Base-by-base conservation (phyloP, 2,329 filamentous ascomycete species). In the Juglanconis oblonga region DNA sequence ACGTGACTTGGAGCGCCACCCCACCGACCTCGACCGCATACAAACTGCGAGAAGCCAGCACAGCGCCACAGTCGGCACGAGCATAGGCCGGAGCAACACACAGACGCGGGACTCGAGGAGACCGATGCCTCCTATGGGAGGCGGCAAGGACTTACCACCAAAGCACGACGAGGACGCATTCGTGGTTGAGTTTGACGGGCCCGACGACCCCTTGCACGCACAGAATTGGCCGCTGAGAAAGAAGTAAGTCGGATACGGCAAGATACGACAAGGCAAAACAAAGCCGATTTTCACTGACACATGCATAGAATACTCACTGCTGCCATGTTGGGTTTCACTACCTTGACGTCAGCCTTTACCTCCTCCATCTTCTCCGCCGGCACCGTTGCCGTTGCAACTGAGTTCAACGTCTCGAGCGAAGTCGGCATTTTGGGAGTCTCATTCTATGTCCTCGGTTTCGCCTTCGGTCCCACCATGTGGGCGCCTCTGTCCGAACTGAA, bases 171-270 rank as follows among this genome's bases (percentile, higher is more conserved):
- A 82, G 66, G 90, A 93, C 67, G 86, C 90, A 64, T 94, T 93
- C 69, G 89, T 92, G 0, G 90, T 93, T 48, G 90, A 92, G 73
- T 97, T 96, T 69, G 88, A 93, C 66, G 92, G 92, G 0, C 88
- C 86, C 1, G 82, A 92, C 64, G 92, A 97, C 68, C 92, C 92
- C 2, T 70, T 93, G 62, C 92, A 96, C 73, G 89, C 91, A 1
- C 90, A 94, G 76, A 97, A 97, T 72, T 97, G 92, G 92, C 82
- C 89, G 0, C 69, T 90, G 57, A 84, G 77, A 70, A 93, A 90
- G 78, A 97, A 96, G 86, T 85, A 73, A 69, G 81, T 79, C 31
- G 17, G 17, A 24, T 24, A 24, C 9, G 29, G n/a, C n/a, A n/a
- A n/a, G n/a, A n/a, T n/a, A n/a, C n/a, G n/a, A 24, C 13, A 5